Percentiles rank a stretch among this genome's conserved stretches.
These are phyloP conservation scores for Schizothecium vesticola DNA, from an alignment of 495 filamentous ascomycete species.

Conservation along the genomic window DNA sequence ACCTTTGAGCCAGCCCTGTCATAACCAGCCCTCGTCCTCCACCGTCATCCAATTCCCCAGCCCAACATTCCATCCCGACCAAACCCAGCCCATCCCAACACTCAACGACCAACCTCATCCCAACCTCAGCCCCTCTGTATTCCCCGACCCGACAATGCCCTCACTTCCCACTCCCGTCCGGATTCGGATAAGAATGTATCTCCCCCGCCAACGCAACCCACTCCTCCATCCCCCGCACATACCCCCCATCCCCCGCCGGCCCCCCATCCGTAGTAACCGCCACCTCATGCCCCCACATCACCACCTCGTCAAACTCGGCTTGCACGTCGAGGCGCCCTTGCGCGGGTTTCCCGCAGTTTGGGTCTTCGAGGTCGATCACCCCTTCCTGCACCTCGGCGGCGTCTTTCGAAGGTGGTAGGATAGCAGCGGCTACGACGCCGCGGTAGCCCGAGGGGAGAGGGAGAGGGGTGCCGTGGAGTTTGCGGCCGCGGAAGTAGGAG, in stretches of 20 bases:
- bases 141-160: too few species aligned
- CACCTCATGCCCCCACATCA: slow-evolving; percentile 78
- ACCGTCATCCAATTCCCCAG: not conserved
- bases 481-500: slow-evolving; percentile 79
- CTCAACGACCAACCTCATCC: too few species aligned
- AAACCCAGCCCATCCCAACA: not conserved
- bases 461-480: slow-evolving; percentile 62
- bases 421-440: slow-evolving; percentile 45
- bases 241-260: slow-evolving; percentile 42
- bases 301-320: slow-evolving; percentile 67
- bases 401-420: slow-evolving; percentile 3
- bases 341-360: slow-evolving; percentile 22
- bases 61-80: not conserved
- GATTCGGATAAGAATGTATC: slow-evolving; percentile 20
- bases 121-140: too few species aligned
- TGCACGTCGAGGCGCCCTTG: slow-evolving; percentile 56
- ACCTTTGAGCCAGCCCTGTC: too few species aligned
- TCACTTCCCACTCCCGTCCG: not conserved
- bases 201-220: slow-evolving; percentile 74
- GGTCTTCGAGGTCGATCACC: slow-evolving; percentile 47
- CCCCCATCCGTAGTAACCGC: slow-evolving; percentile 33
- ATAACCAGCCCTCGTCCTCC: too few species aligned
- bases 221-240: slow-evolving; percentile 65
- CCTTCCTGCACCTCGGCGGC: slow-evolving; percentile 33
- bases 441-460: slow-evolving; percentile 69